Base-by-base conservation (phyloP, 2,329 filamentous ascomycete species). In the Exophiala dermatitidis region DNA sequence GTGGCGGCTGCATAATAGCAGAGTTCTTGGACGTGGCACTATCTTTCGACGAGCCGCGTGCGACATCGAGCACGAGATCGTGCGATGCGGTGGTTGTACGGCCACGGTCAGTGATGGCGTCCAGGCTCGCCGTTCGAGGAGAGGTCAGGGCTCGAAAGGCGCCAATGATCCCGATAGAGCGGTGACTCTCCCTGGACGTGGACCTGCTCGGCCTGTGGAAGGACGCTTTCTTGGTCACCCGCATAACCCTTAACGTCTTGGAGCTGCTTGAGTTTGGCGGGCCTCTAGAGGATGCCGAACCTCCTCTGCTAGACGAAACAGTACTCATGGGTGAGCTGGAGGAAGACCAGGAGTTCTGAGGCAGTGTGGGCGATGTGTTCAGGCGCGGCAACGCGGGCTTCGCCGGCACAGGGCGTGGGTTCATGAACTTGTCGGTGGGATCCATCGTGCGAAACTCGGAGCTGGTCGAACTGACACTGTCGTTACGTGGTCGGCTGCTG, bases 381-480 rank as follows among this genome's bases (percentile, higher is more conserved):
- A 77, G 62, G 31, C 73, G 71, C 19, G 71, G 65, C 28, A 72
- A 63, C 52, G 72, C 65, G 43, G 80, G 73, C 41, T 54, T 59
- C 58, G 74, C 72, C 10, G 74, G 72, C 1, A 78, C 76, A 26
- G 82, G 80, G 49, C 83, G 77, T 7, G 86, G 88, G 32, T 84
- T 81, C 62, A 82, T 74, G 66, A 83, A 94, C 65, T 86, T 89
- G 71, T 88, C 85, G 31, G 79, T 74, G 0, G 88, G 88, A 62
- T 91, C 80, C 79, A 90, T 85, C 1, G 88, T 93, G 66, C 81
- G 85, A 63, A 80, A 79, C 60, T 84, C 77, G 49, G 77, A 74
- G 41, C 71, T 74, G 47, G 74, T 71, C 4, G 82, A 85, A 62
- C 74, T 83, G 61, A 82, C 74, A 3, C 85, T 90, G 52, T 77